Base-by-base conservation (phyloP, 2,329 filamentous ascomycete species). In the Aureobasidium sp. region DNA sequence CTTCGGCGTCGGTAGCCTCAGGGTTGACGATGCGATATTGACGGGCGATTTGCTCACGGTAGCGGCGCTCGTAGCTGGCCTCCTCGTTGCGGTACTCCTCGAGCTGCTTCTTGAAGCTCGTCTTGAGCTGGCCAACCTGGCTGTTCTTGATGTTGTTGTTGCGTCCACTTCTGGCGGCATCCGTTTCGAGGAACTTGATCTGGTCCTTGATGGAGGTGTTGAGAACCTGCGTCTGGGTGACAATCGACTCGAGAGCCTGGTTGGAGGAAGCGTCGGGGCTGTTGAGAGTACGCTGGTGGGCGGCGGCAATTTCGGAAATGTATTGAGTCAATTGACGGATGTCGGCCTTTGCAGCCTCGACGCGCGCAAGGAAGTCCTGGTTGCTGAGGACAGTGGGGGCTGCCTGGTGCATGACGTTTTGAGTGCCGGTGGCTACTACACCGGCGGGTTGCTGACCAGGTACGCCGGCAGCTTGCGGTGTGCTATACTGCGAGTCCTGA, bases 11-110 rank as follows among this genome's bases (percentile, higher is more conserved):
- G 53, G 82, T 83, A n/a, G 89, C 90, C 48, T 91, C 86, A 57
- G 89, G 89, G 72, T 91, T 90, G 67, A 91, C 88, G 71, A 93
- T 91, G 62, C 85, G 82, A 75, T 90, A 92, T 75, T 94, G 90
- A 69, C 90, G 83, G 63, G 85, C 84, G 71, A 93, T 90, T 74
- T 91, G 88, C 66, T 91, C 87, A 64, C 87, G 83, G 74, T 91
- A 91, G 66, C 86, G 80, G 71, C 84, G 80, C 70, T 84, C 82
- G 78, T 90, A 92, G 49, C 82, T 80, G 63, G 82, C 79, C 79
- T 94, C 90, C 71, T 90, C 86, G 67, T 82, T 78, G 71, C 87
- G 81, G 74, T 89, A 91, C 68, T 83, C 83, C 71, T 86, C 81
- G 65, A 92, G 79, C 72, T 89, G 86, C 65, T 82, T 82, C 77